Evolutionary conservation across 2,329 filamentous ascomycete species (phyloP).

Genomic region (Rutstroemia sp.): DNA sequence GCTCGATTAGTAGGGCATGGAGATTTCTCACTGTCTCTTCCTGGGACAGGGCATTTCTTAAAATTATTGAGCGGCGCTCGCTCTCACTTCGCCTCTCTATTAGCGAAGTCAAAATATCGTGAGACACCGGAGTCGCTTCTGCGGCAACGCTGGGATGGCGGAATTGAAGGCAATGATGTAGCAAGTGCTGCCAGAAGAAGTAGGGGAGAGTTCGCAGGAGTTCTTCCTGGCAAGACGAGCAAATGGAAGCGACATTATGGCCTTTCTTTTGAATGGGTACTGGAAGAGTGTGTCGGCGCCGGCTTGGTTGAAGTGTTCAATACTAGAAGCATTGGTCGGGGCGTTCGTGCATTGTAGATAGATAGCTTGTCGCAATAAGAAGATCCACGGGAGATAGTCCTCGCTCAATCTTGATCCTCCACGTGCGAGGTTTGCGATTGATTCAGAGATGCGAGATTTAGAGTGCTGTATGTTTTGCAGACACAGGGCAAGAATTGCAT

Average conservation of each 20-base stretch:
- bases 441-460: not conserved
- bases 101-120: conserved; percentile 51
- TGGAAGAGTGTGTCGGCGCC: conserved; percentile 63
- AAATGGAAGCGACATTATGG: conserved; percentile 68
- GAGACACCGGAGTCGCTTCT: conserved; percentile 57
- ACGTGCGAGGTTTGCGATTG: not conserved
- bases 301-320: conserved; percentile 69
- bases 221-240: conserved; percentile 53
- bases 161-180: conserved; percentile 40
- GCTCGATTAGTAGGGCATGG: conserved; percentile 19
- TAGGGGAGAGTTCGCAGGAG: conserved; percentile 48
- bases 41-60: conserved; percentile 59
- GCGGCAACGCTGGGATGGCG: conserved; percentile 65
- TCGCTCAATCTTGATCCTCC: not conserved
- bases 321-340: conserved; percentile 65
- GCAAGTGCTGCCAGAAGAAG: conserved; percentile 41
- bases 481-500: too few relatives aligned
- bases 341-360: conserved; percentile 40
- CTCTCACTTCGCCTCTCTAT: conserved; percentile 50
- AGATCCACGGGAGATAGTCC: not conserved
- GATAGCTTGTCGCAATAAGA: not conserved
- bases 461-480: too few relatives aligned
- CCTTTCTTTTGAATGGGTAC: conserved; percentile 61
- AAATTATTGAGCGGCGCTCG: conserved; percentile 57
- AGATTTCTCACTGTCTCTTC: conserved; percentile 52